Percentiles rank a stretch among this genome's conserved stretches.
Conservation (phyloP, 345 rosid species). For the Hibiscus mutabilis region DNA sequence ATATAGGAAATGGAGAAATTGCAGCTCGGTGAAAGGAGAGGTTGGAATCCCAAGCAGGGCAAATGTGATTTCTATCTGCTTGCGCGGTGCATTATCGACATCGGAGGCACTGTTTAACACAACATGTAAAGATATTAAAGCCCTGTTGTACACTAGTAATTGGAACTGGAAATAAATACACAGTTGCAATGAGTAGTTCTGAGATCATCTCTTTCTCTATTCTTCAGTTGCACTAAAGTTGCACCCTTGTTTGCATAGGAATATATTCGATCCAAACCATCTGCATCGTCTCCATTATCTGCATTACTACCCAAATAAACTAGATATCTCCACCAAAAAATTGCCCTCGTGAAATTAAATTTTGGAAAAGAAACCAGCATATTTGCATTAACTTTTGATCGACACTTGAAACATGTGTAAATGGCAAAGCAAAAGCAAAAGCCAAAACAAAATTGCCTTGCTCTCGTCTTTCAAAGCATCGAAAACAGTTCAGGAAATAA, state of each 20-base stretch:
- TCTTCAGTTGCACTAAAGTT: slow-evolving; percentile 16
- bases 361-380: background rate
- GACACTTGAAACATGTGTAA: no score
- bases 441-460: background rate
- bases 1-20: background rate
- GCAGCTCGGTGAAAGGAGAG: slow-evolving; percentile 14
- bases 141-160: slow-evolving; percentile 8
- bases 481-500: background rate
- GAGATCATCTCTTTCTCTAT: slow-evolving; percentile 4
- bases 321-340: background rate
- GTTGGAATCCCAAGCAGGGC: slow-evolving; percentile 39
- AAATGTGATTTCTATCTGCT: slow-evolving; percentile 23
- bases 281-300: background rate
- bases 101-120: background rate
- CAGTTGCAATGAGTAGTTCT: slow-evolving; percentile 11
- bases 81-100: slow-evolving; percentile 21
- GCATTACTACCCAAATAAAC: background rate
- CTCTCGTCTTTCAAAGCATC: background rate
- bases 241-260: slow-evolving; percentile 2
- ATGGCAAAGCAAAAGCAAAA: background rate
- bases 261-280: no score
- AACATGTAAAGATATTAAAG: slow-evolving; percentile 29
- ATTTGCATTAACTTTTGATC: background rate
- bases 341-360: background rate
- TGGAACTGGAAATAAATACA: slow-evolving; percentile 18